Evolutionary conservation across 2,329 filamentous ascomycete species (phyloP).

Genomic region (Scedosporium apiospermum): DNA sequence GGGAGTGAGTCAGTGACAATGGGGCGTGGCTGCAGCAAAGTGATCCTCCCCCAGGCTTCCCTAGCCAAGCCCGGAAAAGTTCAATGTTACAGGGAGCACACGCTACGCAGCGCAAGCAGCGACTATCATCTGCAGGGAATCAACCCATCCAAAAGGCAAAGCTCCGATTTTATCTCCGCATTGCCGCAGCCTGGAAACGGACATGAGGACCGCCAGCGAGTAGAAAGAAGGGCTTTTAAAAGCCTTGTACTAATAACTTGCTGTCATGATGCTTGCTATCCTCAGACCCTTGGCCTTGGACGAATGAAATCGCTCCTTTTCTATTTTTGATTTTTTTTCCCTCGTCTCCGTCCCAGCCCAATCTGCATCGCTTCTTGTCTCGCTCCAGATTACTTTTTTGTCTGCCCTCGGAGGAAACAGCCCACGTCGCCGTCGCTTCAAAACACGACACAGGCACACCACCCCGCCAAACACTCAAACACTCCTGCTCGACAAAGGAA

Average conservation of each 20-base stretch:
- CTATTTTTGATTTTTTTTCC: not conserved
- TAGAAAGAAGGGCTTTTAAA: not conserved
- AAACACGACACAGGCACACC: not conserved
- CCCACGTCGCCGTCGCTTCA: not conserved
- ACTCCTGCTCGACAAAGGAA: not conserved
- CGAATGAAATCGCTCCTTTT: not conserved
- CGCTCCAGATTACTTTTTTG: not conserved
- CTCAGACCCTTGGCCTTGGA: not conserved
- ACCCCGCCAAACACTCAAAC: not conserved
- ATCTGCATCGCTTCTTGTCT: not conserved
- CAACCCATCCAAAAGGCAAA: not conserved
- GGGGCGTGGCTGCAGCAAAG: not conserved
- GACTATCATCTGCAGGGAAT: not conserved
- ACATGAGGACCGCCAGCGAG: not conserved
- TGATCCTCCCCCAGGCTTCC: not conserved
- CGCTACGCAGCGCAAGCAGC: not conserved
- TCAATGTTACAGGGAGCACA: not conserved
- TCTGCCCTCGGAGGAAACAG: not conserved
- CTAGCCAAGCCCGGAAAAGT: not conserved
- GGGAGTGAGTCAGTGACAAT: not conserved
- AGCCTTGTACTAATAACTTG: constrained; percentile 1
- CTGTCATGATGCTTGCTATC: not conserved
- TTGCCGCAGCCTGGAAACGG: not conserved
- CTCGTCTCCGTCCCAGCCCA: not conserved
- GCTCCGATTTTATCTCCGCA: constrained; percentile 1